A percentile compares a stretch with the other conserved stretches of the same genome.
Conservation (phyloP, 495 filamentous ascomycete genomes). For the Aspergillus steynii region DNA sequence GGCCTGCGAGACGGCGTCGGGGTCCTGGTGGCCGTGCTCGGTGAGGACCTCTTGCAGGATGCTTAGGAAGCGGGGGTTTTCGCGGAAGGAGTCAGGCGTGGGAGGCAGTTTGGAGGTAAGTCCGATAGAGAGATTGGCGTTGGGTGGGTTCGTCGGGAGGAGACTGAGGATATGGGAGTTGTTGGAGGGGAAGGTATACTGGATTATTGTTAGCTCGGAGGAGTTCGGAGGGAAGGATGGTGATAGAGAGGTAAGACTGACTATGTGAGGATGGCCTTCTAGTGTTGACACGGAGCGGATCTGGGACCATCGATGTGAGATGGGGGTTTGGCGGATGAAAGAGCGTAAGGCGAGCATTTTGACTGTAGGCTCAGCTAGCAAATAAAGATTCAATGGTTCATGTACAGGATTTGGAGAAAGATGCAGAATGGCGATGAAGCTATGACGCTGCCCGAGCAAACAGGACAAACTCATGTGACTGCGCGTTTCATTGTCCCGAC, state of each 20-base stretch:
- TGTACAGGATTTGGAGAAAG: background rate
- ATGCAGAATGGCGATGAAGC: background rate
- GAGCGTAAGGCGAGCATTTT: slow-evolving; percentile 32
- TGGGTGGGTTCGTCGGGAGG: slow-evolving; percentile 73
- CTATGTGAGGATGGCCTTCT: slow-evolving; percentile 55
- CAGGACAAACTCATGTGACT: slow-evolving; percentile 37
- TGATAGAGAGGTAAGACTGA: slow-evolving; percentile 25
- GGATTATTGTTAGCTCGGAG: background rate
- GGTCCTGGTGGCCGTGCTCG: slow-evolving; percentile 70
- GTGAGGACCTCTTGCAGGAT: slow-evolving; percentile 74
- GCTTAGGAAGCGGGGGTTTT: slow-evolving; percentile 73
- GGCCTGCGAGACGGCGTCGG: slow-evolving; percentile 71
- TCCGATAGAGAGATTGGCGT: slow-evolving; percentile 69
- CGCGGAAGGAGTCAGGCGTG: slow-evolving; percentile 70
- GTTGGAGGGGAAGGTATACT: slow-evolving; percentile 69
- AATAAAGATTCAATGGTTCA: slow-evolving; percentile 8
- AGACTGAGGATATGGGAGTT: slow-evolving; percentile 65
- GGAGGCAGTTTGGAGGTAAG: slow-evolving; percentile 72
- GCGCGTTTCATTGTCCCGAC: slow-evolving; percentile 11
- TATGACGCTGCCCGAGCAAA: slow-evolving; percentile 34
- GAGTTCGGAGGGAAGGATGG: background rate
- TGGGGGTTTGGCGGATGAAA: slow-evolving; percentile 22
- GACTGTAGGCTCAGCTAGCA: slow-evolving; percentile 5
- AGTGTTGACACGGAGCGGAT: slow-evolving; percentile 52
- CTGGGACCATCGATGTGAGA: slow-evolving; percentile 27